phyloP scores from a whole-genome alignment of 768 basidiomycete genomes.

The Suillus subluteus region DNA sequence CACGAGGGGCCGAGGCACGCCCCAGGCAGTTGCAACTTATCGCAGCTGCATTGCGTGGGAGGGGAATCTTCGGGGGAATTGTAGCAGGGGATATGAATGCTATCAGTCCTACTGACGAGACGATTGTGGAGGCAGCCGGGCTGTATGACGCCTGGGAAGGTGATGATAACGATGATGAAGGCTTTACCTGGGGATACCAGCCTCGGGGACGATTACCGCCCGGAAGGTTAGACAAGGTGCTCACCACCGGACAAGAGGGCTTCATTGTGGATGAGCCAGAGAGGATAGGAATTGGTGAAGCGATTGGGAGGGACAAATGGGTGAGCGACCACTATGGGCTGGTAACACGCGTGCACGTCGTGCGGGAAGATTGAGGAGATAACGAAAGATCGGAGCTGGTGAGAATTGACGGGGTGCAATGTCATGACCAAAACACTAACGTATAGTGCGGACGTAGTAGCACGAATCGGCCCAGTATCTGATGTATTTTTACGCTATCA shows the following conservation, averaged over 20 bases:
- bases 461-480: neutral
- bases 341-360: constrained; percentile 39
- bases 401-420: neutral
- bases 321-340: constrained; percentile 75
- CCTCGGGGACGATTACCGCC: constrained; percentile 48
- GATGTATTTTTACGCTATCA: constrained; percentile 15
- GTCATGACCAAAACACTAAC: constrained; percentile 8
- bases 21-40: constrained; percentile 58
- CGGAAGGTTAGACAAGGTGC: constrained; percentile 66
- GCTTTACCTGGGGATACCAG: constrained; percentile 76
- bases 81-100: constrained; percentile 78
- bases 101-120: constrained; percentile 49
- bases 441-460: constrained; percentile 6
- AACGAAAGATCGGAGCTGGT: neutral
- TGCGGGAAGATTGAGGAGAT: constrained; percentile 23
- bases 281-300: constrained; percentile 59
- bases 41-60: constrained; percentile 51
- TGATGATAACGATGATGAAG: constrained; percentile 45
- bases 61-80: constrained; percentile 56
- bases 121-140: constrained; percentile 46
- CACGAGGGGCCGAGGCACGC: constrained; percentile 45
- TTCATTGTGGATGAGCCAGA: constrained; percentile 56
- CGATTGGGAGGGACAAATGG: constrained; percentile 48
- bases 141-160: constrained; percentile 63
- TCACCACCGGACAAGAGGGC: constrained; percentile 54